These are phyloP conservation scores for Dryas octopetala DNA, from an alignment of 306 rosid species.

Conservation along the genomic window DNA sequence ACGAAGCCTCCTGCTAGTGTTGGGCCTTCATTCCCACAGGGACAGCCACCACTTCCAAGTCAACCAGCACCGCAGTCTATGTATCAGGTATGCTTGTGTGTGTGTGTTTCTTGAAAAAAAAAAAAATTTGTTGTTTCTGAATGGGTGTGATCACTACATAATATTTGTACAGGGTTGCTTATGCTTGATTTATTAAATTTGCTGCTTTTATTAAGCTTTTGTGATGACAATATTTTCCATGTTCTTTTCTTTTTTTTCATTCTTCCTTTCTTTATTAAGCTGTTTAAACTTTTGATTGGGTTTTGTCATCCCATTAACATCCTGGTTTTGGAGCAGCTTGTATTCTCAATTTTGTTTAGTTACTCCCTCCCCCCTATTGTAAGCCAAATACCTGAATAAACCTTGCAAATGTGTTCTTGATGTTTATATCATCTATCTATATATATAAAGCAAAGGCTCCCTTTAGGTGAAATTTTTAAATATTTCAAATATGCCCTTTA, in stretches of 20 bases:
- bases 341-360: not conserved
- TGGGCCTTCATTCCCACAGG: slow-evolving; percentile 68
- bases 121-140: not conserved
- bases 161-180: slow-evolving; percentile 2
- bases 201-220: not conserved
- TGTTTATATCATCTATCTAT: too few relatives aligned
- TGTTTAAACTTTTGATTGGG: not conserved
- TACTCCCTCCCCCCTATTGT: too few relatives aligned
- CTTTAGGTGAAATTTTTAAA: too few relatives aligned
- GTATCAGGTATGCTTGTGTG: slow-evolving; percentile 60
- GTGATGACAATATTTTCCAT: not conserved
- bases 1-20: slow-evolving; percentile 58
- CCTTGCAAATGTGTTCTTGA: too few relatives aligned
- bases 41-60: slow-evolving; percentile 55
- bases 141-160: not conserved
- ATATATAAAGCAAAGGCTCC: too few relatives aligned
- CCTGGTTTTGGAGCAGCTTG: not conserved
- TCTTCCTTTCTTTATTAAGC: not conserved
- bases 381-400: too few relatives aligned
- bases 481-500: too few relatives aligned
- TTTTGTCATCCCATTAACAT: not conserved
- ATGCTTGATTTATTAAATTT: not conserved
- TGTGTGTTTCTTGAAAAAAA: not conserved
- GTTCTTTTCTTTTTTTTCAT: not conserved
- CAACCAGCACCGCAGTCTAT: slow-evolving; percentile 69